Conservation (phyloP, 225 moss, liverwort and hornwort genomes). For the Physcomitrellopsis africana region DNA sequence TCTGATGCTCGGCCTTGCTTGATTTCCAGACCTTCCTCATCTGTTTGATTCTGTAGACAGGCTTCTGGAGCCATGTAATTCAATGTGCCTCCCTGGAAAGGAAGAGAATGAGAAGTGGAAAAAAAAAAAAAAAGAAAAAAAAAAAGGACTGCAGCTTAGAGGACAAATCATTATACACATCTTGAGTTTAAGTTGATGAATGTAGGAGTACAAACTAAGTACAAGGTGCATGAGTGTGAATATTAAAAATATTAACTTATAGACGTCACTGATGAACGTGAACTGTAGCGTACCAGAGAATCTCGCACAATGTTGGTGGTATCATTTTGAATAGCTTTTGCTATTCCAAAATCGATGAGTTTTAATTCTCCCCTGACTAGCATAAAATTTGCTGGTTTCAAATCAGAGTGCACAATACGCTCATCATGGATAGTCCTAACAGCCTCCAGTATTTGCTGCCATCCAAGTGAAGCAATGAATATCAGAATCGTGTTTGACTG, state of each 20-base stretch:
- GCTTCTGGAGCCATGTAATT: constrained; percentile 99
- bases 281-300: constrained; percentile 58
- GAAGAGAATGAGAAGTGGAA: background rate
- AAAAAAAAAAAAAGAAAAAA: no score
- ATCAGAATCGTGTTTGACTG: constrained; percentile 19
- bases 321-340: constrained; percentile 97
- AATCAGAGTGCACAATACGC: constrained; percentile 95
- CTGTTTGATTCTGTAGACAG: constrained; percentile 69
- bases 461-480: constrained; percentile 18
- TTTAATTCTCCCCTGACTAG: constrained; percentile 96
- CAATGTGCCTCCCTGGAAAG: constrained; percentile 80
- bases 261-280: background rate
- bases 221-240: background rate
- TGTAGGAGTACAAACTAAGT: background rate
- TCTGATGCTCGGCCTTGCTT: constrained; percentile 95
- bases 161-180: background rate
- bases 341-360: constrained; percentile 97
- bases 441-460: constrained; percentile 89
- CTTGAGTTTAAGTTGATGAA: background rate
- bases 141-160: no score
- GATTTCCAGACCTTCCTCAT: constrained; percentile 80
- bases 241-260: background rate
- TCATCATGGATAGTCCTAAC: constrained; percentile 95
- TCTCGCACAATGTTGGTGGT: constrained; percentile 93
- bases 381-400: constrained; percentile 99